phyloP scores from a whole-genome alignment of 352 stramenopile species.

The Aphanomyces cochlioides region DNA sequence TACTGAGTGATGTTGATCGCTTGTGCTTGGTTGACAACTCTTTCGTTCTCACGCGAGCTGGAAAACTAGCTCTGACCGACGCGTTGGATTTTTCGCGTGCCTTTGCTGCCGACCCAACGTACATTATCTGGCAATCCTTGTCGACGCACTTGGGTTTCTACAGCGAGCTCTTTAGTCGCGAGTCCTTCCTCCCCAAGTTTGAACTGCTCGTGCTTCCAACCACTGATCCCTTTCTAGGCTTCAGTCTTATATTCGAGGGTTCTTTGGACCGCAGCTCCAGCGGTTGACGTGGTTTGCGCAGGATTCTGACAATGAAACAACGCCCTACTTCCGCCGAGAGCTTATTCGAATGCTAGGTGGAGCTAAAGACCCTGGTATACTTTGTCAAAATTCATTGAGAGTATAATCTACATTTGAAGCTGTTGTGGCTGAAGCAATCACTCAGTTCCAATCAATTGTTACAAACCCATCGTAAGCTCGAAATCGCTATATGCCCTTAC shows the following conservation, averaged over 20 bases:
- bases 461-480: constrained; percentile 4
- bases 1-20: constrained; percentile 81
- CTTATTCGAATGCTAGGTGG: constrained; percentile 52
- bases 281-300: constrained; percentile 50
- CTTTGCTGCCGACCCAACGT: constrained; percentile 55
- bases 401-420: constrained; percentile 3
- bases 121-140: constrained; percentile 67
- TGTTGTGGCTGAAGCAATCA: constrained; percentile 51
- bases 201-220: not conserved
- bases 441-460: constrained; percentile 53
- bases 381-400: not conserved
- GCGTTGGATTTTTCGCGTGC: constrained; percentile 60
- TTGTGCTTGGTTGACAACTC: constrained; percentile 89
- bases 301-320: constrained; percentile 37
- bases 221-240: constrained; percentile 31
- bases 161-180: constrained; percentile 48
- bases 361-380: constrained; percentile 40
- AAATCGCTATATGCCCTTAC: not conserved
- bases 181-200: constrained; percentile 44
- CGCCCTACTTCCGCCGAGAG: constrained; percentile 62
- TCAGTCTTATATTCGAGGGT: constrained; percentile 49
- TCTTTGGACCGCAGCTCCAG: constrained; percentile 55
- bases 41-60: constrained; percentile 86
- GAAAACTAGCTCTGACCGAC: constrained; percentile 44
- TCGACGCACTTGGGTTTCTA: constrained; percentile 52